Base-by-base conservation (phyloP, 345 rosid genomes). In the Eucalyptus brandiana region DNA sequence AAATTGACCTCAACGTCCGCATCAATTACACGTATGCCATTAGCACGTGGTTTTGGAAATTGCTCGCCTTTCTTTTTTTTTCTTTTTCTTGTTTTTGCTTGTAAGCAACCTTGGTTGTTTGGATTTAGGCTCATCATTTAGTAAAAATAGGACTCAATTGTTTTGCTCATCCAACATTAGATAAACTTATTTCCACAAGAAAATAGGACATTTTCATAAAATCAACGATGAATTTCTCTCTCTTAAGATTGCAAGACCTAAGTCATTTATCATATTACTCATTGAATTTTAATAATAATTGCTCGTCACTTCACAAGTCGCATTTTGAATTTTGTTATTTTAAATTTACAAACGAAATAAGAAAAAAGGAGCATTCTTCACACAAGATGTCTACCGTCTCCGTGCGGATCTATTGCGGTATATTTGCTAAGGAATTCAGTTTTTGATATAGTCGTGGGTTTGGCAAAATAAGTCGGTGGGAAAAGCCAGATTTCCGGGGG, bases 171-270 rank as follows among this genome's bases (percentile, higher is more conserved):
- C 6, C 24, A 40, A 9, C 14, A 0, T 18, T 5, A 3, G 24
- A 69, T 18, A 2, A 5, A 69, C 80, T 69, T 19, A 69, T 69
- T 69, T 34, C 44, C 80, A 17, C 44, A 18, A 69, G 13, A 5
- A 69, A 69, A 69, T 2, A 17, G 3, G 34, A 34, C 13, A 3
- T 69, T 18, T 67, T 34, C 10, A 67, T 67, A 32, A 5, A 67
- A 67, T 67, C 3, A 0, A 34, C 1, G 6, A 0, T 5, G 24
- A 6, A 32, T 67, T 67, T 32, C 12, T 32, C 0, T 5, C 23
- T 1, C n/a, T 14, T 7, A 30, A 62, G 9, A 30, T 62, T 62
- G 72, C 3, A 6, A 0, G 19, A 14, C 72, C 34, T 14, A 50
- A 16, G 53, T 50, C 53, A 50, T 16, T 50, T 50, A 50, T 50